These are phyloP conservation scores for Sclerotinia borealis DNA, from an alignment of 2,329 filamentous ascomycete species.

Conservation along the genomic window DNA sequence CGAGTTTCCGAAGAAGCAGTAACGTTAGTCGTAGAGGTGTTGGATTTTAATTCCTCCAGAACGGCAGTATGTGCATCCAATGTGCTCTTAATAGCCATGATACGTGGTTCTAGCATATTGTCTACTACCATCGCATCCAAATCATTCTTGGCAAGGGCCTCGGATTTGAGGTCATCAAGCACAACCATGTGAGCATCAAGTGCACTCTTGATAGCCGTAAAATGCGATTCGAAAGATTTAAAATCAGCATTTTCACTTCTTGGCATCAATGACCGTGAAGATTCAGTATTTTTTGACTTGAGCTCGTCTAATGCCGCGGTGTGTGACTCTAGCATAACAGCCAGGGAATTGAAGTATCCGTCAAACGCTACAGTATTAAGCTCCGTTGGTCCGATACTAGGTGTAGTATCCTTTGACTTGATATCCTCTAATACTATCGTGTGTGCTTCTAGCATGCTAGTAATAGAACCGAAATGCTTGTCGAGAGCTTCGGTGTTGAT, in stretches of 20 bases:
- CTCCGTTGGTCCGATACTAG: neutral
- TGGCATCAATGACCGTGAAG: neutral
- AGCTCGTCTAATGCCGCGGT: conserved; percentile 8
- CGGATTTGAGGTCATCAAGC: conserved; percentile 19
- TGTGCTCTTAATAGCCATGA: conserved; percentile 18
- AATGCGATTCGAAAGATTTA: conserved; percentile 18
- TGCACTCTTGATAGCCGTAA: conserved; percentile 21
- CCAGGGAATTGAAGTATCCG: conserved; percentile 12
- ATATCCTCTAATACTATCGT: conserved; percentile 18
- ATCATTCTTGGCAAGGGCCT: neutral
- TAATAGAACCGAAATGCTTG: conserved; percentile 13
- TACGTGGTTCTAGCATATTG: conserved; percentile 1
- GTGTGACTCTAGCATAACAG: conserved; percentile 15
- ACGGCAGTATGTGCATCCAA: conserved; percentile 15
- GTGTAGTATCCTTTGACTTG: conserved; percentile 9
- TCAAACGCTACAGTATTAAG: conserved; percentile 3
- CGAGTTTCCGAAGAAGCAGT: conserved; percentile 16
- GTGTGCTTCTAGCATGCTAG: conserved; percentile 14
- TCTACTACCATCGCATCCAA: neutral
- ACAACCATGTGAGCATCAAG: conserved; percentile 19
- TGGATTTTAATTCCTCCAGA: conserved; percentile 20
- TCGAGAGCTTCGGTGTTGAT: neutral
- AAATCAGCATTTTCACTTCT: neutral
- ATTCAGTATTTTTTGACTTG: neutral
- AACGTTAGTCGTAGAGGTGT: conserved; percentile 5